These are phyloP conservation scores for Fistulifera pelliculosa DNA, from an alignment of 108 stramenopile species.

Conservation along the genomic window DNA sequence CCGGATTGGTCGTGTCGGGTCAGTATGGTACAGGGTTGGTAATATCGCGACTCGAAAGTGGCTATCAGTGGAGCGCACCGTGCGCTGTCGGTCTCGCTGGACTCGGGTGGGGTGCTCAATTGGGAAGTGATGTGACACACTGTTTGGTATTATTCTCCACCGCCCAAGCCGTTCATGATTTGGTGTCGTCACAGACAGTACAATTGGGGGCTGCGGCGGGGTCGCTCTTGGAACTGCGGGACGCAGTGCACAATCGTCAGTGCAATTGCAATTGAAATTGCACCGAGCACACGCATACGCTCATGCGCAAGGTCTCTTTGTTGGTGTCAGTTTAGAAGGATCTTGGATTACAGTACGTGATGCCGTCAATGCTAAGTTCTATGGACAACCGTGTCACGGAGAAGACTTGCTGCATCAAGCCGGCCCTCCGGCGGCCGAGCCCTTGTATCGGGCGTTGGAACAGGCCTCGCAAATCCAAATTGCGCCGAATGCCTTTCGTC, in stretches of 20 bases:
- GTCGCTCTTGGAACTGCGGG: constrained; percentile 83
- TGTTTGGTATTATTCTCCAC: constrained; percentile 77
- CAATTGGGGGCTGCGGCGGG: constrained; percentile 77
- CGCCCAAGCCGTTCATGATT: constrained; percentile 60
- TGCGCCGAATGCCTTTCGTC: constrained; percentile 31
- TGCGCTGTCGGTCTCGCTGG: constrained; percentile 62
- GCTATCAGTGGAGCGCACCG: constrained; percentile 50
- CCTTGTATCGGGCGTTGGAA: constrained; percentile 62
- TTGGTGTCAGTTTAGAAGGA: constrained; percentile 75
- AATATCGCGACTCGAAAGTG: constrained; percentile 34
- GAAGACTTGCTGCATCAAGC: constrained; percentile 41
- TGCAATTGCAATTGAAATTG: constrained; percentile 35
- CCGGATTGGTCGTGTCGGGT: constrained; percentile 59
- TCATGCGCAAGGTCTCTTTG: constrained; percentile 80
- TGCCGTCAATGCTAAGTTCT: constrained; percentile 87
- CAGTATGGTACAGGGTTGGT: constrained; percentile 71
- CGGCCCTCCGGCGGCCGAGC: constrained; percentile 66
- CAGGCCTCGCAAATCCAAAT: constrained; percentile 26
- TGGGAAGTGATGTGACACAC: constrained; percentile 69
- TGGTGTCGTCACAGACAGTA: constrained; percentile 32
- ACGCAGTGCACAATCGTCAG: constrained; percentile 31
- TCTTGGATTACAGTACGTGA: constrained; percentile 43
- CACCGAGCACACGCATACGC: constrained; percentile 77
- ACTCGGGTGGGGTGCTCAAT: constrained; percentile 60
- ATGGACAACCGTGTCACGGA: constrained; percentile 34